Evolutionary conservation across 139 green algal species (phyloP).

Genomic region (Eudorina sp.): DNA sequence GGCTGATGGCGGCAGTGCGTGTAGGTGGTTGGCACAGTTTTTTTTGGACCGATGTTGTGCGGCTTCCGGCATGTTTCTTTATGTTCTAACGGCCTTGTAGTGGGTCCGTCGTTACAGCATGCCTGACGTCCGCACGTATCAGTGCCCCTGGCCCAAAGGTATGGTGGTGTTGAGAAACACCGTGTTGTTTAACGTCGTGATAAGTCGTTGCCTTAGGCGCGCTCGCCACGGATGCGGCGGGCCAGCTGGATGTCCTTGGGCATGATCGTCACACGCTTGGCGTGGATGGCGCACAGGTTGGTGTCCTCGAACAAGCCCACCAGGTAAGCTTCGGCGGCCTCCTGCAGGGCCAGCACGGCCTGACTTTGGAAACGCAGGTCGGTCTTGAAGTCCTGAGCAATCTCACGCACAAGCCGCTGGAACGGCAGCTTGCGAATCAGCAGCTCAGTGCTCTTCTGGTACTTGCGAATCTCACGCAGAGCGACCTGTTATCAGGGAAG

Average conservation of each 20-base stretch:
- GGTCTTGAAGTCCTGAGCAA: slow-evolving; percentile 99
- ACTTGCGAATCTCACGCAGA: slow-evolving; percentile 90
- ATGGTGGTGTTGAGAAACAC: too few relatives aligned
- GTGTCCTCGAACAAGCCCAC: slow-evolving; percentile 98
- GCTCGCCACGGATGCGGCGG: slow-evolving; percentile 91
- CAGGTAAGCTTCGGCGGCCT: slow-evolving; percentile 98
- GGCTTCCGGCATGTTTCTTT: too few relatives aligned
- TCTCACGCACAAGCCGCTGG: slow-evolving; percentile 97
- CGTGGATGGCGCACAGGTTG: slow-evolving; percentile 92
- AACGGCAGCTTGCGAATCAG: slow-evolving; percentile 98
- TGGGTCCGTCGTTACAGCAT: too few relatives aligned
- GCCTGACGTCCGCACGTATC: too few relatives aligned
- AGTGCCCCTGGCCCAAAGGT: too few relatives aligned
- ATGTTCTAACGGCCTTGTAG: too few relatives aligned
- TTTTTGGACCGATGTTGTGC: too few relatives aligned
- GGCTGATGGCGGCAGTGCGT: too few relatives aligned
- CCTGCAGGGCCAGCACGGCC: slow-evolving; percentile 96
- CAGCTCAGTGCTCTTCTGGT: slow-evolving; percentile 96
- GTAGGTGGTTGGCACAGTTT: too few relatives aligned
- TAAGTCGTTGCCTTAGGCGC: slow-evolving; percentile 79
- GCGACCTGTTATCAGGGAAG: slow-evolving; percentile 19
- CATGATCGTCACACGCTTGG: slow-evolving; percentile 97
- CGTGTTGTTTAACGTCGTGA: too few relatives aligned
- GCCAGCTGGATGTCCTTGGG: slow-evolving; percentile 98
- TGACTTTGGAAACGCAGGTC: slow-evolving; percentile 98